Percentiles rank a stretch among this genome's conserved stretches.
Evolutionary conservation across 2,329 filamentous ascomycete genomes (phyloP).

Genomic region (Paecilomyces sp.): DNA sequence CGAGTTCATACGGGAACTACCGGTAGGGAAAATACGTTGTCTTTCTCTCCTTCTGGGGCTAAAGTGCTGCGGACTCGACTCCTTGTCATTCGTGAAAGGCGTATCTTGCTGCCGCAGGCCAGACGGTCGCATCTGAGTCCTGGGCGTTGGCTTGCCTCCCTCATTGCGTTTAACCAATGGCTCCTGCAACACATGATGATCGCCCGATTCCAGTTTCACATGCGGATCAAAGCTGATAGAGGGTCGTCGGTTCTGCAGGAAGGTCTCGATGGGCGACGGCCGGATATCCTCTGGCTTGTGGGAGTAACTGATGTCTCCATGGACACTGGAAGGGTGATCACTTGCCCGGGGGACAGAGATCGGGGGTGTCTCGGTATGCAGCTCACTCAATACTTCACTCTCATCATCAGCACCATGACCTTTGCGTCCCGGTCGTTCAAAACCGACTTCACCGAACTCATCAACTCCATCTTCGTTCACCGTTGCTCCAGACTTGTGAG

Average conservation of each 20-base stretch:
- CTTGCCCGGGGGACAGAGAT: constrained; percentile 38
- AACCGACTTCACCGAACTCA: constrained; percentile 28
- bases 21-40: constrained; percentile 20
- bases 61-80: constrained; percentile 11
- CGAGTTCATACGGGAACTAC: constrained; percentile 15
- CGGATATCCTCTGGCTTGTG: constrained; percentile 30
- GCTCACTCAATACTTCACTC: constrained; percentile 28
- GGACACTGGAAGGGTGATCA: constrained; percentile 16
- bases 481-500: constrained; percentile 16
- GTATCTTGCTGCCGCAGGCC: constrained; percentile 27
- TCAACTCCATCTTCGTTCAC: constrained; percentile 28
- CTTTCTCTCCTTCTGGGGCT: constrained; percentile 14
- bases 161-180: constrained; percentile 27
- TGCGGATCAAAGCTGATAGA: constrained; percentile 38
- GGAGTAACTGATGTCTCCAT: constrained; percentile 24
- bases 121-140: constrained; percentile 25
- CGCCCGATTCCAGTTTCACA: constrained; percentile 33
- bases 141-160: constrained; percentile 15
- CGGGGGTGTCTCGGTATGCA: constrained; percentile 37
- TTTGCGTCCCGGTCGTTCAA: constrained; percentile 24
- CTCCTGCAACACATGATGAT: constrained; percentile 29
- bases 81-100: constrained; percentile 8
- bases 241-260: constrained; percentile 30
- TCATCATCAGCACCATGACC: constrained; percentile 33
- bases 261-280: constrained; percentile 34